Conservation (phyloP, 768 basidiomycete species). For the Agaricus blazei region DNA sequence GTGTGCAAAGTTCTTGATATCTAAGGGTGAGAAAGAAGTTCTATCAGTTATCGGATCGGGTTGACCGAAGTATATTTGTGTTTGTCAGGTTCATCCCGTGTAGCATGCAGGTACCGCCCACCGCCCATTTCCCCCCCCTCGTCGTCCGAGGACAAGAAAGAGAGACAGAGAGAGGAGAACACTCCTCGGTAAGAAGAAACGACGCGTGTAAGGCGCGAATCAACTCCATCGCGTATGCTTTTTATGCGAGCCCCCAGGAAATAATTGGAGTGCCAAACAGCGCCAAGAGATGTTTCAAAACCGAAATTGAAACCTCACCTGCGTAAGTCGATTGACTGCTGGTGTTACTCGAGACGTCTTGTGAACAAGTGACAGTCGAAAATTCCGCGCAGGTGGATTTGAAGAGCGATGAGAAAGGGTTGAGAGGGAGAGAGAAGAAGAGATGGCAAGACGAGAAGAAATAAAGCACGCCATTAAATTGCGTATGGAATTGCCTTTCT, state of each 20-base stretch:
- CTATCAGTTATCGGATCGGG: not conserved
- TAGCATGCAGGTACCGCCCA: too few species aligned
- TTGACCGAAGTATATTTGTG: too few species aligned
- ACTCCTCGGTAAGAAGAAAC: too few species aligned
- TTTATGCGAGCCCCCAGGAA: too few species aligned
- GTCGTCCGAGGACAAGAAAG: conserved; percentile 5
- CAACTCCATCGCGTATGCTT: too few species aligned
- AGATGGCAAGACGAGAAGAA: conserved; percentile 4
- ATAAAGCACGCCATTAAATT: conserved; percentile 16
- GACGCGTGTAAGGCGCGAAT: too few species aligned
- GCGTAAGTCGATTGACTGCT: conserved; percentile 14
- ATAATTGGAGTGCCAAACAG: too few species aligned
- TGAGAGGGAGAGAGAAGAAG: conserved; percentile 5
- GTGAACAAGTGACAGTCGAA: conserved; percentile 7
- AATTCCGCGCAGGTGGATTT: not conserved
- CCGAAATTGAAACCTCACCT: conserved; percentile 11
- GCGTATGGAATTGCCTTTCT: conserved; percentile 10
- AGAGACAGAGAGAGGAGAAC: not conserved
- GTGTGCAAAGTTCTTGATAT: conserved; percentile 11
- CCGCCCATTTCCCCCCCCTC: not conserved
- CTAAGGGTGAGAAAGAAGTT: conserved; percentile 4
- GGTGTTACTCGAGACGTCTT: not conserved
- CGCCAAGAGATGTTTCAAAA: too few species aligned
- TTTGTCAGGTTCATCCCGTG: too few species aligned
- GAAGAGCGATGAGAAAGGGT: conserved; percentile 6